Evolutionary conservation across 805 yeast species (phyloP).

Genomic region (Saccharomycopsis microspora): DNA sequence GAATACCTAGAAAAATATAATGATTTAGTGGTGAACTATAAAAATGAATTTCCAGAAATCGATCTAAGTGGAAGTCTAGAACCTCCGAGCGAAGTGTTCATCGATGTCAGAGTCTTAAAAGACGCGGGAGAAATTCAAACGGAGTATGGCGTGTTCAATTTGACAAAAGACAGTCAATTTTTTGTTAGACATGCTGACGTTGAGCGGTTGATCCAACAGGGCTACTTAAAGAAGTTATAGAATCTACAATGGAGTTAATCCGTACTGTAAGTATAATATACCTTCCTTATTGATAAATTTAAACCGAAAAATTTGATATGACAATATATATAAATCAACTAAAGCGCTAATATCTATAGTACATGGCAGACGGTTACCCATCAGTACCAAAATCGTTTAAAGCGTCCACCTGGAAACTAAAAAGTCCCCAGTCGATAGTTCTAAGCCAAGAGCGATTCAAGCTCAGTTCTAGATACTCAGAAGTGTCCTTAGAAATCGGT

Average conservation of each 20-base stretch:
- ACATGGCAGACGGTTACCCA: too few relatives aligned
- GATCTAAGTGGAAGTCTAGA: conserved; percentile 82
- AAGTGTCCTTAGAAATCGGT: too few relatives aligned
- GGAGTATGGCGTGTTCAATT: conserved; percentile 89
- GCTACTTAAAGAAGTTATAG: conserved; percentile 56
- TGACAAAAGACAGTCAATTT: conserved; percentile 89
- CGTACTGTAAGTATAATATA: too few relatives aligned
- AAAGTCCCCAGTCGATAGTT: conserved; percentile 8
- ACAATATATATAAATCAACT: too few relatives aligned
- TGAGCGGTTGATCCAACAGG: conserved; percentile 88
- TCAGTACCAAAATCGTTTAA: conserved; percentile 2
- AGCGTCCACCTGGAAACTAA: conserved; percentile 9
- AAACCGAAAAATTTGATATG: too few relatives aligned
- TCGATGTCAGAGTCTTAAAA: conserved; percentile 85
- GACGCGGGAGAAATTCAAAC: conserved; percentile 98
- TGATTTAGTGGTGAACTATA: conserved; percentile 62
- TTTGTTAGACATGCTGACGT: conserved; percentile 92
- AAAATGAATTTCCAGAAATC: conserved; percentile 68
- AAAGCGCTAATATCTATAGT: too few relatives aligned
- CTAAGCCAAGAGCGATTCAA: conserved; percentile 3
- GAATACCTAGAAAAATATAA: conserved; percentile 65
- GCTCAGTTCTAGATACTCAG: too few relatives aligned
- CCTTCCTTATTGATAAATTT: too few relatives aligned
- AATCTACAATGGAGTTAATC: too few relatives aligned
- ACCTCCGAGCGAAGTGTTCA: conserved; percentile 86